phyloP scores from a whole-genome alignment of 805 yeast species.

The Monosporozyma siamensis region DNA sequence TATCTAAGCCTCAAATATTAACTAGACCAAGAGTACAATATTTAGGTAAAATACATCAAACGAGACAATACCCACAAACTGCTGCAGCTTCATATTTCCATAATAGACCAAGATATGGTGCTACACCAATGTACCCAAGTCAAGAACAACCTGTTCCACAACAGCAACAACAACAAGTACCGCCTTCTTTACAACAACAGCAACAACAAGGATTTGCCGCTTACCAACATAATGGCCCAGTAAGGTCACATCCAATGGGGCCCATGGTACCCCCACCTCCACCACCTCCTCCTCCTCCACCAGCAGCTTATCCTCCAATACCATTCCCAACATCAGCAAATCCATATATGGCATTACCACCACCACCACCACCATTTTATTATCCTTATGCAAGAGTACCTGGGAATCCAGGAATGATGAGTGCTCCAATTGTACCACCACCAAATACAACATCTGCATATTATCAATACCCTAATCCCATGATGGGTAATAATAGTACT shows the following conservation, averaged over 20 bases:
- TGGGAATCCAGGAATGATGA: constrained; percentile 1
- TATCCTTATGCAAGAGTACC: neutral
- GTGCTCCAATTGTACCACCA: constrained; percentile 1
- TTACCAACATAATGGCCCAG: no score
- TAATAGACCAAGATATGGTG: neutral
- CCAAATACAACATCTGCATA: neutral
- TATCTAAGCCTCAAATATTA: neutral
- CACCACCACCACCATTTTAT: constrained; percentile 1
- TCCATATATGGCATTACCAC: neutral
- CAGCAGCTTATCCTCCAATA: no score
- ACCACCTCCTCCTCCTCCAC: no score
- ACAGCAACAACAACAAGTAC: neutral
- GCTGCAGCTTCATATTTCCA: constrained; percentile 1
- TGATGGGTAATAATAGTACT: neutral
- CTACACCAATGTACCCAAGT: neutral
- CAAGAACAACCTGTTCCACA: neutral
- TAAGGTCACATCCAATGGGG: neutral
- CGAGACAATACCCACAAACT: constrained; percentile 2
- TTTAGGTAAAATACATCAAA: constrained; percentile 12
- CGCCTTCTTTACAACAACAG: no score
- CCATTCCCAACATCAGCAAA: neutral
- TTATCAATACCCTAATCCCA: neutral
- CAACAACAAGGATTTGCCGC: neutral
- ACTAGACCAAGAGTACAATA: constrained; percentile 23
- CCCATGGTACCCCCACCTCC: no score